phyloP scores from a whole-genome alignment of 495 filamentous ascomycete genomes.

The Penicillium soppii region DNA sequence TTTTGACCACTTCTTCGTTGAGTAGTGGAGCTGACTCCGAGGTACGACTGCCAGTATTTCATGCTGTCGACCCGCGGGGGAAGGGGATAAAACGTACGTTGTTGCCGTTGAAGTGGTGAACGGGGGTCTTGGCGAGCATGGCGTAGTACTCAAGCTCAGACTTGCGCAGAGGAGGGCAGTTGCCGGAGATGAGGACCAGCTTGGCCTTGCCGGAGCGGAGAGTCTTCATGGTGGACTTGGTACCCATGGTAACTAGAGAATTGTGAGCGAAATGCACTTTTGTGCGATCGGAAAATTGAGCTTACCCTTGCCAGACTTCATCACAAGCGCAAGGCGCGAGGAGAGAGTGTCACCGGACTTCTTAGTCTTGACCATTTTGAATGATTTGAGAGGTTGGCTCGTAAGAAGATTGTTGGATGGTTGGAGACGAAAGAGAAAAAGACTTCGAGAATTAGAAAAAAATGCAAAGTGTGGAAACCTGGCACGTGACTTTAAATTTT shows the following conservation, averaged over 20 bases:
- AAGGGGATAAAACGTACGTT: constrained; percentile 69
- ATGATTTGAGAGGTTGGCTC: constrained; percentile 7
- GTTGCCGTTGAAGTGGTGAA: constrained; percentile 97
- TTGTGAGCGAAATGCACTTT: constrained; percentile 6
- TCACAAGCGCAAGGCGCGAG: constrained; percentile 87
- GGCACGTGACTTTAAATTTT: neutral
- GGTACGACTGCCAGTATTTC: constrained; percentile 15
- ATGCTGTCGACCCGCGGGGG: constrained; percentile 1
- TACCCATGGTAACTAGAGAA: constrained; percentile 70
- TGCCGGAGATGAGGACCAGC: constrained; percentile 79
- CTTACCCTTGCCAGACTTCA: constrained; percentile 85
- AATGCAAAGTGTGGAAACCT: constrained; percentile 1
- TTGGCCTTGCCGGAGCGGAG: constrained; percentile 69
- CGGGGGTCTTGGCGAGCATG: constrained; percentile 90
- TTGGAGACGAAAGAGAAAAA: constrained; percentile 1
- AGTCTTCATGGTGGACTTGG: constrained; percentile 95
- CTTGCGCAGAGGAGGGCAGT: constrained; percentile 95
- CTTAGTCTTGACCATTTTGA: constrained; percentile 74
- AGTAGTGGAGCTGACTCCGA: constrained; percentile 32
- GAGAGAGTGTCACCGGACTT: constrained; percentile 91
- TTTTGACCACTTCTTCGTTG: constrained; percentile 27
- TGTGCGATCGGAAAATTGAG: constrained; percentile 3
- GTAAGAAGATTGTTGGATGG: constrained; percentile 7
- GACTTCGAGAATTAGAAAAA: neutral
- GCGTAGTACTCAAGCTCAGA: constrained; percentile 90